Conservation (phyloP, 108 stramenopile genomes). For the Cyclotella atomus region DNA sequence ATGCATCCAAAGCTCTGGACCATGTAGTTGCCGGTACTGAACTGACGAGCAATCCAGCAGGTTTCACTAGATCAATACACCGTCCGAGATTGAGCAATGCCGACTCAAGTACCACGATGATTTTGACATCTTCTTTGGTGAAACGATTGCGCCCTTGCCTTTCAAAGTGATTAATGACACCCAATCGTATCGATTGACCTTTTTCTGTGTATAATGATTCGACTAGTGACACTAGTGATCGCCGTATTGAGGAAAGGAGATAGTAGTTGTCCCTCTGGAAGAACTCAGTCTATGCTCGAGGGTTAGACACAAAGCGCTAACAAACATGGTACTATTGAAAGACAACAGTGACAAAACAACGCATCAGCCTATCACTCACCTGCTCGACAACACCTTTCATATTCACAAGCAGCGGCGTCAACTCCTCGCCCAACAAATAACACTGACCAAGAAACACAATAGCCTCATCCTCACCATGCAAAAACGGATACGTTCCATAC, state of each 20-base stretch:
- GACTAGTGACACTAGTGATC: slow-evolving; percentile 67
- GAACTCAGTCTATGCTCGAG: slow-evolving; percentile 62
- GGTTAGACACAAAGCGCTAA: background rate
- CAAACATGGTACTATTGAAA: background rate
- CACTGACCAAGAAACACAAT: slow-evolving; percentile 75
- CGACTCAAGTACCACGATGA: slow-evolving; percentile 74
- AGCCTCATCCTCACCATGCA: slow-evolving; percentile 60
- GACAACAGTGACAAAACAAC: background rate
- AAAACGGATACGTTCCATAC: slow-evolving; percentile 73
- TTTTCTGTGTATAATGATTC: slow-evolving; percentile 71
- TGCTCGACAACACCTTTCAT: slow-evolving; percentile 76
- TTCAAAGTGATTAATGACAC: slow-evolving; percentile 42
- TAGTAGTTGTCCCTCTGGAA: slow-evolving; percentile 86
- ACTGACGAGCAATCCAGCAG: slow-evolving; percentile 70
- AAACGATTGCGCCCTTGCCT: slow-evolving; percentile 34
- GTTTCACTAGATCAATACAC: slow-evolving; percentile 78
- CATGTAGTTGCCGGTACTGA: slow-evolving; percentile 65
- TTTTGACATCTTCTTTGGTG: slow-evolving; percentile 52
- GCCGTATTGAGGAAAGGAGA: slow-evolving; percentile 68
- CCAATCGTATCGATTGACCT: slow-evolving; percentile 47
- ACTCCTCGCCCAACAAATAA: slow-evolving; percentile 70
- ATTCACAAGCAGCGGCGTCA: slow-evolving; percentile 77
- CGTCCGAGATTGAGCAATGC: slow-evolving; percentile 72
- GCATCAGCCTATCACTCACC: slow-evolving; percentile 47
- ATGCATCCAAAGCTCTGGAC: slow-evolving; percentile 57